Base-by-base conservation (phyloP, 257 asterid species). In the Euphrasia confusa region DNA sequence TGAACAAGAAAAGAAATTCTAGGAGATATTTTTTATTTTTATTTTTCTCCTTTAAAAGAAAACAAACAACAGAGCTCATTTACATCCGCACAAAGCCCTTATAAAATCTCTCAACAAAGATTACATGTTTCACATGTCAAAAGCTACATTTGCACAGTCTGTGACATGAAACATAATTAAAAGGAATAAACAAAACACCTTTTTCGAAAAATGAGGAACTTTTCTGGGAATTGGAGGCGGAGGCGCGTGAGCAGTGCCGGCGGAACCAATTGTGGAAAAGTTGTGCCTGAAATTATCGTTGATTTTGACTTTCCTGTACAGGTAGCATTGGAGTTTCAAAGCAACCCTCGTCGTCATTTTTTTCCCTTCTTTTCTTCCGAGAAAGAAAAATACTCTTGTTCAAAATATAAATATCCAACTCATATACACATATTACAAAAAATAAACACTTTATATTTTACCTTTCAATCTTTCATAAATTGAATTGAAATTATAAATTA, bases 131-230 rank as follows among this genome's bases (percentile, higher is more conserved):
- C 13, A 54, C 69, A 44, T 45, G 13, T 2, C 24, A 1, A 40
- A 40, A 40, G 12, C 33, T 30, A 21, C 33, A 30, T 30, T 30
- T 3, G 37, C 5, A 32, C 5, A 32, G 4, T 32, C 37, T 32
- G 4, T 30, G 33, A 30, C 33, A 30, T 30, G 33, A 30, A 30
- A 3, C 37, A 32, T 32, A 32, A 32, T 4, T 32, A 32, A 4
- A 32, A 32, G 6, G 6, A 32, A 61, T 2, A 60, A 4, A 47
- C 30, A 59, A 1, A 32, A 5, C 17, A 76, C 82, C 85, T 76
- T 80, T 64, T 72, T 80, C 57, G 85, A 52, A 61, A 72, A 68
- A 15, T 79, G 82, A 50, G 85, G 85, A 64, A 80, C 47, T 71
- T 69, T 80, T 56, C 59, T 75, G 61, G 76, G 73, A 62, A 68